phyloP scores from a whole-genome alignment of 495 filamentous ascomycete genomes.

The Podospora didyma region DNA sequence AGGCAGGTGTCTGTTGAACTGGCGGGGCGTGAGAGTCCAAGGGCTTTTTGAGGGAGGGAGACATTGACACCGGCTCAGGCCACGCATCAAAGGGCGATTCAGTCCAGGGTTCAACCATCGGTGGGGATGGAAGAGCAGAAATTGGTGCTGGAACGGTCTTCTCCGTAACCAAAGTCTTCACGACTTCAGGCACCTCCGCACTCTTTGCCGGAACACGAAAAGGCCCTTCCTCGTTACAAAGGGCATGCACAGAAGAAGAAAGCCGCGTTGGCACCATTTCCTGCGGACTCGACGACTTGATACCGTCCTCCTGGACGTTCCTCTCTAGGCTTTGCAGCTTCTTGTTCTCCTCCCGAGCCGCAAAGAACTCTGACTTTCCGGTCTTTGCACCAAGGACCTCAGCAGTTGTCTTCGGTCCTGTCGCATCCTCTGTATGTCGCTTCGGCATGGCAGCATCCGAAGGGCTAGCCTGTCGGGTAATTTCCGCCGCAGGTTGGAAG shows the following conservation, averaged over 20 bases:
- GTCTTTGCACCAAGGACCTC: constrained; percentile 28
- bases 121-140: background rate
- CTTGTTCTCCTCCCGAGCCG: constrained; percentile 36
- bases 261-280: background rate
- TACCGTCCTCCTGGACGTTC: too few species aligned
- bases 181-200: background rate
- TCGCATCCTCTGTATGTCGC: constrained; percentile 9
- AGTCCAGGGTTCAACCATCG: too few species aligned
- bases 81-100: too few species aligned
- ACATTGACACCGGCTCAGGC: too few species aligned
- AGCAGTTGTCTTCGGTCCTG: constrained; percentile 5
- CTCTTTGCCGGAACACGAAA: too few species aligned
- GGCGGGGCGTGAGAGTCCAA: too few species aligned
- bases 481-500: background rate
- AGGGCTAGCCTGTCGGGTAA: constrained; percentile 32
- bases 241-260: constrained; percentile 7
- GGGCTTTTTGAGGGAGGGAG: too few species aligned
- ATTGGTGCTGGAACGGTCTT: background rate
- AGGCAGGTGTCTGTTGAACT: too few species aligned
- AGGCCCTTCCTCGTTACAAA: constrained; percentile 11
- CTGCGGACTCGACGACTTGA: background rate
- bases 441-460: constrained; percentile 44
- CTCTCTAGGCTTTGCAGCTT: background rate
- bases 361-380: constrained; percentile 38
- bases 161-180: background rate